Evolutionary conservation across 768 basidiomycete species (phyloP).

Genomic region (Boletus rex-veris): DNA sequence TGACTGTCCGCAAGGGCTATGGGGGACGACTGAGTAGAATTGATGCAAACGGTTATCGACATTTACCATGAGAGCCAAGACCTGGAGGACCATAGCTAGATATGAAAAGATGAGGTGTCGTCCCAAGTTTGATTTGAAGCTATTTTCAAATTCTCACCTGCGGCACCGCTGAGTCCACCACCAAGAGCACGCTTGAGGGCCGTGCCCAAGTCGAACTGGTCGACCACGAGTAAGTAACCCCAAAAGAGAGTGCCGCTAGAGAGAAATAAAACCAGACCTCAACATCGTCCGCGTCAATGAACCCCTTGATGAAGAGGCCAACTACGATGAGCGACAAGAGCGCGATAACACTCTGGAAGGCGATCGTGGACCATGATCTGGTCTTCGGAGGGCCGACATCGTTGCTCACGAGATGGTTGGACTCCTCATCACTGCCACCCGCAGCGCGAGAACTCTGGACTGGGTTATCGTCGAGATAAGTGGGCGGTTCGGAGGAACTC

Average conservation of each 20-base stretch:
- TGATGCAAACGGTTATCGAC: not conserved
- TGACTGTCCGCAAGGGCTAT: conserved; percentile 88
- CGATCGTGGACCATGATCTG: conserved; percentile 11
- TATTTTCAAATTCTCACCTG: conserved; percentile 42
- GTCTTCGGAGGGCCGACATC: conserved; percentile 5
- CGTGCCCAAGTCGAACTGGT: conserved; percentile 75
- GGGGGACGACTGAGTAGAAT: not conserved
- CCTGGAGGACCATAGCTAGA: conserved; percentile 90
- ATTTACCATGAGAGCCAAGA: conserved; percentile 74
- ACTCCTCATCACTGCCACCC: conserved; percentile 19
- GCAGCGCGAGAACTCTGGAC: not conserved
- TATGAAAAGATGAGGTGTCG: conserved; percentile 4
- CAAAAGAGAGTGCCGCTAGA: conserved; percentile 36
- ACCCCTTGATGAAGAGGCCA: conserved; percentile 61
- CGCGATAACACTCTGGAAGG: conserved; percentile 33
- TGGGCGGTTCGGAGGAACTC: conserved; percentile 11
- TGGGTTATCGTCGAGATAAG: conserved; percentile 12
- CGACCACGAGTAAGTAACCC: conserved; percentile 38
- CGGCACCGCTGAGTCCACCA: conserved; percentile 87
- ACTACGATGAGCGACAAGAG: conserved; percentile 39
- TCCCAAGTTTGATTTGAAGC: not conserved
- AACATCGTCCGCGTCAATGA: conserved; percentile 64
- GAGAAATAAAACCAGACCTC: conserved; percentile 43
- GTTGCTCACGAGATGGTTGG: not conserved
- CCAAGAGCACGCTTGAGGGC: conserved; percentile 83